phyloP scores from a whole-genome alignment of 2,329 filamentous ascomycete genomes.

The Penicillium sp. region DNA sequence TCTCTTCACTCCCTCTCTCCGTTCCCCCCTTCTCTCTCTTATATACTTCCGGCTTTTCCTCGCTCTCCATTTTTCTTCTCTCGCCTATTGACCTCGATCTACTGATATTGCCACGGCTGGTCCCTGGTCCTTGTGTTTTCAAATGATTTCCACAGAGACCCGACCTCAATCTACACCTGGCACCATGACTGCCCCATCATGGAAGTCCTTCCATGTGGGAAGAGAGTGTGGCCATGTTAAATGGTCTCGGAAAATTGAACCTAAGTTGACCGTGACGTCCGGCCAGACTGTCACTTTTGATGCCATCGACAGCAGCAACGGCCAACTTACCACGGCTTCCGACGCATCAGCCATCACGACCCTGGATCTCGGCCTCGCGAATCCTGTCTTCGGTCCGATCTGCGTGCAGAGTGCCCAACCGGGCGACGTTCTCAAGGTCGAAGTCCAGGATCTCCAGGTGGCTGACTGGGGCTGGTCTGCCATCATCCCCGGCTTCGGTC shows the following conservation, averaged over 20 bases:
- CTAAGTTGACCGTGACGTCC: slow-evolving; percentile 49
- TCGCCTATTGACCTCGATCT: too few relatives aligned
- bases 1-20: slow-evolving; percentile 2
- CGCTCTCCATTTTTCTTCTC: background rate
- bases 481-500: slow-evolving; percentile 52
- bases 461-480: slow-evolving; percentile 54
- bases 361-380: slow-evolving; percentile 45
- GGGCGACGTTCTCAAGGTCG: slow-evolving; percentile 53
- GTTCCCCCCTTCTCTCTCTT: background rate
- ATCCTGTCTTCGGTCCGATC: slow-evolving; percentile 54
- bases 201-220: slow-evolving; percentile 35
- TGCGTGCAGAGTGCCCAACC: slow-evolving; percentile 50
- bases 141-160: slow-evolving; percentile 17
- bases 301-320: slow-evolving; percentile 51
- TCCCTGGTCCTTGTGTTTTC: too few relatives aligned
- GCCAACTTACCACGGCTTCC: slow-evolving; percentile 48
- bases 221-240: slow-evolving; percentile 44
- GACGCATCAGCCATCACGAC: slow-evolving; percentile 40
- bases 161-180: slow-evolving; percentile 9
- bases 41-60: background rate
- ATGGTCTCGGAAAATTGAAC: slow-evolving; percentile 50
- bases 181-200: slow-evolving; percentile 17
- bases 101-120: too few relatives aligned
- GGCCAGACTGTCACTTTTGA: slow-evolving; percentile 51
- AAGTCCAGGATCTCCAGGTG: slow-evolving; percentile 48